Percentiles rank a stretch among this genome's conserved stretches.
Conservation (phyloP, 2,329 filamentous ascomycete genomes). For the Zymoseptoria crescenta region DNA sequence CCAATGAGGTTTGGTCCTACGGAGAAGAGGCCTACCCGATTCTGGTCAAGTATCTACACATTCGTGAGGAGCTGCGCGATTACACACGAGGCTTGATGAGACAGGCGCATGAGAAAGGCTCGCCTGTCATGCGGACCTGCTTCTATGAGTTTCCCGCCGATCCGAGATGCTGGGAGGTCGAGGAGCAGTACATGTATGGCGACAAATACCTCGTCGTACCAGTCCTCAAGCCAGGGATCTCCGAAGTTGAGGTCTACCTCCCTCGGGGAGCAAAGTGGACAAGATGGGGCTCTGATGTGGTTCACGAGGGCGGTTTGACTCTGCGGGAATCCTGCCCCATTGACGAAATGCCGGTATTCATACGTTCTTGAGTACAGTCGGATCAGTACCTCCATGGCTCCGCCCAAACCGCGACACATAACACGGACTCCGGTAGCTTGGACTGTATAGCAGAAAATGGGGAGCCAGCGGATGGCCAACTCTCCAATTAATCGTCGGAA, state of each 20-base stretch:
- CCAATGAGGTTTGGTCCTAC: slow-evolving; percentile 61
- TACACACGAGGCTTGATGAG: slow-evolving; percentile 54
- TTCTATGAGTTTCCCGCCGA: slow-evolving; percentile 59
- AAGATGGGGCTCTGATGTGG: slow-evolving; percentile 29
- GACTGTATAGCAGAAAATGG: too few relatives aligned
- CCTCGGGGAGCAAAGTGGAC: slow-evolving; percentile 44
- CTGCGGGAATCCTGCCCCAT: slow-evolving; percentile 15
- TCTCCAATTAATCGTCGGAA: too few relatives aligned
- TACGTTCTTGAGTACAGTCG: too few relatives aligned
- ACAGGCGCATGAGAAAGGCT: slow-evolving; percentile 52
- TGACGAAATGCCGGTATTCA: slow-evolving; percentile 17
- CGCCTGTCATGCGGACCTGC: slow-evolving; percentile 53
- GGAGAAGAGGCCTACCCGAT: slow-evolving; percentile 54
- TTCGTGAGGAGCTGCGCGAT: slow-evolving; percentile 51
- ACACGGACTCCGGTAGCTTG: too few relatives aligned
- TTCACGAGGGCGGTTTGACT: slow-evolving; percentile 16
- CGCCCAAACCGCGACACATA: too few relatives aligned
- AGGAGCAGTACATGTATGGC: slow-evolving; percentile 59
- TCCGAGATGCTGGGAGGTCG: slow-evolving; percentile 46
- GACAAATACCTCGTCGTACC: slow-evolving; percentile 52
- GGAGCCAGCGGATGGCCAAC: too few relatives aligned
- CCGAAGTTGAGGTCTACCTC: slow-evolving; percentile 45
- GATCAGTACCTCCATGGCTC: too few relatives aligned
- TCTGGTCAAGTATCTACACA: slow-evolving; percentile 50
- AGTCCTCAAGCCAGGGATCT: slow-evolving; percentile 44